phyloP scores from a whole-genome alignment of 2,329 filamentous ascomycete genomes.

The Achaetomium macrosporum region DNA sequence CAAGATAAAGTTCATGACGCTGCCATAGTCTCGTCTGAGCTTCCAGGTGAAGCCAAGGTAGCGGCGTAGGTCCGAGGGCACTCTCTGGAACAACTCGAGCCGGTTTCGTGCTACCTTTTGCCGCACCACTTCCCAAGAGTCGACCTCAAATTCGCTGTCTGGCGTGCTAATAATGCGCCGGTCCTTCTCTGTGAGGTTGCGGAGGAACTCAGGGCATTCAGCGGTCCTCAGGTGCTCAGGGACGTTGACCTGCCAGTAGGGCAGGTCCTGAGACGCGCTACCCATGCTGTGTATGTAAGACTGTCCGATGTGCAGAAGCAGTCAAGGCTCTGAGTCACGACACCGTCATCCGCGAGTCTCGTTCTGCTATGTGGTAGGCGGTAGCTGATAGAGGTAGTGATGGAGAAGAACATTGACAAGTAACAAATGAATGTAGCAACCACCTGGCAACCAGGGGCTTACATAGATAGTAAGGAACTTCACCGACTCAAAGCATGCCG shows the following conservation, averaged over 20 bases:
- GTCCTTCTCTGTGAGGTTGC: constrained; percentile 61
- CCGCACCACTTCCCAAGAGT: constrained; percentile 65
- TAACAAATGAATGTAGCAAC: no score
- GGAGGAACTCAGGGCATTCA: constrained; percentile 68
- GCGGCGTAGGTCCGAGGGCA: constrained; percentile 69
- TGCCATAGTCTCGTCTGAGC: constrained; percentile 64
- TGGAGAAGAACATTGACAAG: no score
- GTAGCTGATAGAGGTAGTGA: no score
- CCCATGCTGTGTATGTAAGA: constrained; percentile 4
- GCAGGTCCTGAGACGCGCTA: constrained; percentile 27
- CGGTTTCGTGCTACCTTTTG: constrained; percentile 58
- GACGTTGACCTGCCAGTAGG: constrained; percentile 83
- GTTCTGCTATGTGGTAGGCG: no score
- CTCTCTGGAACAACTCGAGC: constrained; percentile 69
- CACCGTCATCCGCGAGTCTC: background rate
- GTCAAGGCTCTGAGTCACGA: background rate
- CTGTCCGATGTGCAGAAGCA: background rate
- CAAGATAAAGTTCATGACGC: constrained; percentile 71
- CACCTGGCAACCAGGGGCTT: no score
- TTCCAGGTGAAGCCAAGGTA: constrained; percentile 66
- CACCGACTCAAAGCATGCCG: background rate
- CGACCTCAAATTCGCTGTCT: constrained; percentile 57
- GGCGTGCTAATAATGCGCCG: constrained; percentile 61
- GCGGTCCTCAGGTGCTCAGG: constrained; percentile 53
- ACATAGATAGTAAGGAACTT: background rate